A percentile compares a stretch with the other conserved stretches of the same genome.
Evolutionary conservation across 768 basidiomycete genomes (phyloP).

Genomic region (Naganishia friedmannii): DNA sequence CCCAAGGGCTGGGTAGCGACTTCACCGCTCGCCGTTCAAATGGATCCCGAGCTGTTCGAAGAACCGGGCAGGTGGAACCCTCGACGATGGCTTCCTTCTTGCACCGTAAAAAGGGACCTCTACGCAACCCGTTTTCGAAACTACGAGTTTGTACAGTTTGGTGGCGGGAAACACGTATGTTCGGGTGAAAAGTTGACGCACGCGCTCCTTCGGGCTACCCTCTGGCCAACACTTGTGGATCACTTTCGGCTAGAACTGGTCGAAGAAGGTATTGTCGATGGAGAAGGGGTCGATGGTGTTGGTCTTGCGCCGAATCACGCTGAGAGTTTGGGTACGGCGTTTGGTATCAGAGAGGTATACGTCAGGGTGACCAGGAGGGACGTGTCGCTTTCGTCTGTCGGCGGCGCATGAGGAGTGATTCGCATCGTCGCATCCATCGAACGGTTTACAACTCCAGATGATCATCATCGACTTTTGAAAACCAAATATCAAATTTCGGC

Average conservation of each 20-base stretch:
- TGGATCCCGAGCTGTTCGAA: not conserved
- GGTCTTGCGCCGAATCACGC: not conserved
- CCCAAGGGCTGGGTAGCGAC: not conserved
- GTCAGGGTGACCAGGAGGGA: conserved; percentile 54
- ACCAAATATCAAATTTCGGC: too few species aligned
- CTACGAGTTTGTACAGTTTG: not conserved
- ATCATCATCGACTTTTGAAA: too few species aligned
- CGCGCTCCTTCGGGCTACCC: not conserved
- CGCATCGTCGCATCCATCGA: too few species aligned
- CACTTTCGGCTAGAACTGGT: not conserved
- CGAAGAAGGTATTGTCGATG: not conserved
- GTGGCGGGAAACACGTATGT: not conserved
- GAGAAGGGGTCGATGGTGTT: not conserved
- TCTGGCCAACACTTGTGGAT: not conserved
- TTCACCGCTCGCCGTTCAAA: not conserved
- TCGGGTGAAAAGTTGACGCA: not conserved
- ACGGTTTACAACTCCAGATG: too few species aligned
- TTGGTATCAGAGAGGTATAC: not conserved
- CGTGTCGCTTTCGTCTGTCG: conserved; percentile 43
- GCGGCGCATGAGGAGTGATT: too few species aligned
- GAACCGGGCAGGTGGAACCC: not conserved
- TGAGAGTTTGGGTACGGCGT: not conserved
- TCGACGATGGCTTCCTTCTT: not conserved
- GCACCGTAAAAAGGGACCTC: too few species aligned
- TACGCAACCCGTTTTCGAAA: not conserved